These are phyloP conservation scores for Crithidia mellificae DNA, from an alignment of 208 protist genomes.

Conservation along the genomic window DNA sequence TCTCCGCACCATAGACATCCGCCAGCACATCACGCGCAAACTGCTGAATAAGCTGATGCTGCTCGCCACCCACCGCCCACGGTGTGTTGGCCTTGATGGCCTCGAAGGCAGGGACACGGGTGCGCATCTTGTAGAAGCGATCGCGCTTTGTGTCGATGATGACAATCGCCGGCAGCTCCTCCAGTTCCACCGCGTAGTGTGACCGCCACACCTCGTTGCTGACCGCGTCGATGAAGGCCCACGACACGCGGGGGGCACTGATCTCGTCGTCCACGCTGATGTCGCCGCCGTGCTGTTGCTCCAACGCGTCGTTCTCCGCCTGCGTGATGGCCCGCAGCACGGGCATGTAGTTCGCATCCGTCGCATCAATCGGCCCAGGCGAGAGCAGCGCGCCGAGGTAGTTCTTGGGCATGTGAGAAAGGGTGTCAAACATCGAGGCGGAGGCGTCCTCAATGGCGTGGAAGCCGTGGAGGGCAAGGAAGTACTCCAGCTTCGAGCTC, in stretches of 20 bases:
- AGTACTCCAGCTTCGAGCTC: conserved; percentile 45
- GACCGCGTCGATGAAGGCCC: conserved; percentile 60
- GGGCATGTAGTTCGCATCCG: conserved; percentile 60
- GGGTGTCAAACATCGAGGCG: conserved; percentile 45
- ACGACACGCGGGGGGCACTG: conserved; percentile 41
- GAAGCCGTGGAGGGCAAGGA: conserved; percentile 63
- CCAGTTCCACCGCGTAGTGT: conserved; percentile 57
- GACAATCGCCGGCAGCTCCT: conserved; percentile 74
- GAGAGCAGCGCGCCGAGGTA: conserved; percentile 75
- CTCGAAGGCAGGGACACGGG: conserved; percentile 59
- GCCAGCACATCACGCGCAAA: conserved; percentile 66
- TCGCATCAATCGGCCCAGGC: conserved; percentile 37
- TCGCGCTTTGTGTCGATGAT: conserved; percentile 76
- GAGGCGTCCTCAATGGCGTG: conserved; percentile 74
- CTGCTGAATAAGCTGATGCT: conserved; percentile 52
- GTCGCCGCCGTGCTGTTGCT: conserved; percentile 9
- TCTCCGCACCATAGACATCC: conserved; percentile 56
- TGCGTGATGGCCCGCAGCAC: conserved; percentile 78
- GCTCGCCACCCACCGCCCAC: conserved; percentile 64
- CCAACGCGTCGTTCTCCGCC: conserved; percentile 35
- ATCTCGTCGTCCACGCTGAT: conserved; percentile 36
- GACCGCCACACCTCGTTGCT: conserved; percentile 52
- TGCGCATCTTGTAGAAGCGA: conserved; percentile 68
- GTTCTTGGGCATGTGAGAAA: conserved; percentile 45
- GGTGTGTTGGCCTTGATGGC: conserved; percentile 60